Evolutionary conservation across 441 rosid genomes (phyloP), one percentile per base, ranked within the genome.

Genomic region (Euphorbia corollata): DNA sequence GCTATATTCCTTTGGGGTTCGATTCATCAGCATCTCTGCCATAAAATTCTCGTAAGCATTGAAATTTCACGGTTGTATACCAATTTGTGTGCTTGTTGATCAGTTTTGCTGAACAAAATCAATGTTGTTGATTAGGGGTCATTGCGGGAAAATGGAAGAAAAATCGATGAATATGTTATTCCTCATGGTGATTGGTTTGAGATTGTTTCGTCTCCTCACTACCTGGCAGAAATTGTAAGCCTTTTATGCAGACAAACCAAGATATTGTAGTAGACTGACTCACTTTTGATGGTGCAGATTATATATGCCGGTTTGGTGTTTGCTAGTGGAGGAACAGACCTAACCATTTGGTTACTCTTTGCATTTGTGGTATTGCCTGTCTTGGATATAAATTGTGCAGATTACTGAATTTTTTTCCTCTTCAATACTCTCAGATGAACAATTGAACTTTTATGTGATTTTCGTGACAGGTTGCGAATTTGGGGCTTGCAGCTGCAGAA

Each of bases 141-240:
- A 0, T 67, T 88, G 6, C 71, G 88, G 50, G 69, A 74, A 66
- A 47, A 19, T 22, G 71, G 73, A 11, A 80, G 75, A 58, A 80
- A 78, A 65, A 71, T 20, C 0, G 67, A 73, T 2, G 82, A 76
- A 16, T 92, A 92, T 43, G 77, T 78, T 53, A 72, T 88, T 32
- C 97, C 93, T 5, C 74, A 41, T 32, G 98, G 92, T 55, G 85
- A 90, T 80, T 88, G 98, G 98, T 88, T 92, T 68, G 84, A 80
- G 69, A 64, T 84, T 20, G 90, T 90, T 54, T 92, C 97, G 34
- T 75, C 78, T 39, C 97, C 98, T 0, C 91, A 86, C 79, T 90
- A 82, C 74, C 75, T 89, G 69, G 93, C 98, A 8, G 97, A 90
- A 78, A 88, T 92, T 39, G 97, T 90, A 84, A 74, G 12, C 16